Base-by-base conservation (phyloP, 2,329 filamentous ascomycete genomes). In the Graphilbum sp. region DNA sequence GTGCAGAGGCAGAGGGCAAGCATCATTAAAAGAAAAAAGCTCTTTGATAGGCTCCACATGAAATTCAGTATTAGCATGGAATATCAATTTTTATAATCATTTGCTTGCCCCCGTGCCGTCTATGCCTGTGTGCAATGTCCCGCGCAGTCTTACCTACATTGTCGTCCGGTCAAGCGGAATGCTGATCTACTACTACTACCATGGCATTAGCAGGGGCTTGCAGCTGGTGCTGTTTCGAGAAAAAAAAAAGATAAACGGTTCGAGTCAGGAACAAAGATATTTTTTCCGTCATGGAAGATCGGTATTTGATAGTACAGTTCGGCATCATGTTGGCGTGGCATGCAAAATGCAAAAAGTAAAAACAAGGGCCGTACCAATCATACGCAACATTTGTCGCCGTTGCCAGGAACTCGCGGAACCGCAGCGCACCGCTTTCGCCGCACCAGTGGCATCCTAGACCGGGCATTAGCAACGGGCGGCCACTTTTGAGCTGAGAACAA, bases 1-100 rank as follows among this genome's bases (percentile, higher is more conserved):
- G 27, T 29, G 27, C 7, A 29, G 15, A 30, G 15, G 11, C 12
- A 35, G 18, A 45, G 45, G 42, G 49, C 55, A 53, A 54, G 61
- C 59, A 60, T 83, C 79, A 83, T 76, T 69, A 77, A 82, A 82
- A 82, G n/a, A n/a, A 78, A 83, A 83, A 82, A 82, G 76, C 69
- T 44, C 74, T 67, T 67, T 63, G 53, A 49, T 66, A 72, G 64
- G 60, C 62, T 80, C 73, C 69, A 79, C 72, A 75, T 71, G 17
- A 49, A 53, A 52, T 74, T 83, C 76, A 66, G 79, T 62, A 72
- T 81, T 81, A 82, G 77, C 77, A 82, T 79, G 73, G 75, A 79
- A 76, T 75, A 63, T 66, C 65, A 63, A 39, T 61, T 60, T 69
- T 63, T 63, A 23, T 64, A 71, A 83, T 83, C 78, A 81, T 61